Evolutionary conservation across 2,329 filamentous ascomycete species (phyloP), one percentile per base, ranked within the genome.

Genomic region (Curvularia sp.): DNA sequence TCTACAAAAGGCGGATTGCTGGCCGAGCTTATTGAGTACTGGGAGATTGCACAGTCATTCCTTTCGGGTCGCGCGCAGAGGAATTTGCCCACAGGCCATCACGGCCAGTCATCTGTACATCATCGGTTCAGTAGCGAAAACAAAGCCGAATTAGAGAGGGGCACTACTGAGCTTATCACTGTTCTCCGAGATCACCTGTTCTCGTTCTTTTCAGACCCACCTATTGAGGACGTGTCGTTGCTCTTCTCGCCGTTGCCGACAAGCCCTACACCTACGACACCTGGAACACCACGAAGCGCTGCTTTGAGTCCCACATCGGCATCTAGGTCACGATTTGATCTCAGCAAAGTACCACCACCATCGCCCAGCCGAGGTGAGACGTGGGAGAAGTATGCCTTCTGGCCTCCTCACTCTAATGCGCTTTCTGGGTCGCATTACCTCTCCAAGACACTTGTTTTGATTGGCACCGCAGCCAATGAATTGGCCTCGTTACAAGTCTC

Each of bases 331-430:
- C 90, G 88, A 54, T 87, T 97, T 59, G 92, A 97, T 71, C 83
- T 87, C 0, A 89, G 86, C 71, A 93, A 91, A 61, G 81, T 91
- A 2, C 93, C 92, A 1, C 88, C 89, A 1, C 92, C 90, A 0
- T 91, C 92, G 0, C 91, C 78, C 4, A 75, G 84, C 66, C 86
- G 86, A 43, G 94, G 93, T 5, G 92, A 97, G 68, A 81, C 89
- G 0, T 98, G 93, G 92, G 95, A 98, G 90, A 94, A 79, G 87
- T 95, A 79, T 76, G 94, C 93, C 0, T 99, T 98, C 77, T 98
- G 94, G 93, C 93, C 94, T 3, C 95, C 94, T 0, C 89, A 91
- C 79, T 91, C 93, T 1, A 98, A 97, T 72, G 93, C 93, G 0
- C 81, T 98, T 23, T 96, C 93, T 57, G 94, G 91, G n/a, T 91